Evolutionary conservation across 2,329 filamentous ascomycete genomes (phyloP), one percentile per base, ranked within the genome.

Genomic region (Arthrinium puccinioides): DNA sequence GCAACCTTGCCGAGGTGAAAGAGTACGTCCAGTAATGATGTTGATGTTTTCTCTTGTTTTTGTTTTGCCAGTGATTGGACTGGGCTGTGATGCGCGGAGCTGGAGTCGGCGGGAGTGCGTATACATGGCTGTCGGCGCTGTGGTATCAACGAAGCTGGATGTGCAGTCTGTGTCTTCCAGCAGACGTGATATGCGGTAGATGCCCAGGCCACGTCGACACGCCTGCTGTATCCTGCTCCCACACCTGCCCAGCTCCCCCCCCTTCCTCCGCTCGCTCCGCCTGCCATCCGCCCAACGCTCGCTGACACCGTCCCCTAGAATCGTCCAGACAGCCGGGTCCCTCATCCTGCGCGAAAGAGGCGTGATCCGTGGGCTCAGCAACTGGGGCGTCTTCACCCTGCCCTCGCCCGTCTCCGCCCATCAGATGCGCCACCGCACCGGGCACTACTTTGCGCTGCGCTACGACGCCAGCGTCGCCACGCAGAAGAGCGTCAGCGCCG

Each of bases 401-500:
- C 90, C 92, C 32, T 84, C 81, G 49, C 79, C 87, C 44, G 73
- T 82, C 41, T 82, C 80, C 44, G 82, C 83, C 57, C 82, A 94
- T 63, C 88, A 96, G 66, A 79, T 84, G 51, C 80, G 79, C 48
- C 84, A 97, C 73, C 77, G 77, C 47, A 76, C 80, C 50, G 92
- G 92, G 38, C 89, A 97, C 69, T 94, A 98, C 74, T 98, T 98
- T 63, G 84, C 94, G 56, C 86, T 98, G 84, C 86, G 92, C 52
- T 98, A 95, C 71, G 92, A 98, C 61, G 69, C 83, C 39, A 84
- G 81, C 42, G 67, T 80, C 7, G 62, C 69, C 35, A 82, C 85
- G 7, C 90, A 97, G 63, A 68, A 84, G 47, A 71, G 79, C 29
- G 75, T 98, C 27, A 75, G 82, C 44, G 74, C 73, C 43, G 90